These are phyloP conservation scores for Pachysandra terminalis DNA, from an alignment of 164 flowering plant species.

Conservation along the genomic window DNA sequence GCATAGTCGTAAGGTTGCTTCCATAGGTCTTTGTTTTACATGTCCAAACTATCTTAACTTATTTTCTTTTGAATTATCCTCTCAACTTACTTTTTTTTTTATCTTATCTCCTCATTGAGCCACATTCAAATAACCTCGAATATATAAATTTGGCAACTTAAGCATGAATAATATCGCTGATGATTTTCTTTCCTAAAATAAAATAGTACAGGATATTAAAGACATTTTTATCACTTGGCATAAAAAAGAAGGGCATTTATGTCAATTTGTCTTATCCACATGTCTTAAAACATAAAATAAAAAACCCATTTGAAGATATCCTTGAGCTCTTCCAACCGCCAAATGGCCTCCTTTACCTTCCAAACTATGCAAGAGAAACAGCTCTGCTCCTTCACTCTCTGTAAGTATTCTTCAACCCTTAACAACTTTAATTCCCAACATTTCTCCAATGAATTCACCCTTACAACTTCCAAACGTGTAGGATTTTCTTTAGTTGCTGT, in stretches of 20 bases:
- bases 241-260: neutral
- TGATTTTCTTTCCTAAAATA: no score
- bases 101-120: no score
- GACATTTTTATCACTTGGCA: no score
- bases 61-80: no score
- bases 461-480: slow-evolving; percentile 25
- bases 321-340: slow-evolving; percentile 35
- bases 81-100: no score
- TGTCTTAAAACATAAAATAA: neutral
- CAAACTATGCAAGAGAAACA: slow-evolving; percentile 37
- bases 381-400: slow-evolving; percentile 26
- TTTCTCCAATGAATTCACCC: slow-evolving; percentile 18
- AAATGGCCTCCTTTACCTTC: slow-evolving; percentile 44
- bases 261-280: neutral
- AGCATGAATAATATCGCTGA: no score
- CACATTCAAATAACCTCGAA: no score
- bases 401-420: slow-evolving; percentile 45
- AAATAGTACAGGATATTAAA: no score
- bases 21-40: no score
- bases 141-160: no score
- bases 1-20: no score
- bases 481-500: slow-evolving; percentile 14
- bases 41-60: no score
- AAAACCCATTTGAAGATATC: slow-evolving; percentile 1
- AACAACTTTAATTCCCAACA: slow-evolving; percentile 15